A percentile compares a stretch with the other conserved stretches of the same genome.
phyloP scores from a whole-genome alignment of 2,329 filamentous ascomycete genomes.

The Aciculosporium take region DNA sequence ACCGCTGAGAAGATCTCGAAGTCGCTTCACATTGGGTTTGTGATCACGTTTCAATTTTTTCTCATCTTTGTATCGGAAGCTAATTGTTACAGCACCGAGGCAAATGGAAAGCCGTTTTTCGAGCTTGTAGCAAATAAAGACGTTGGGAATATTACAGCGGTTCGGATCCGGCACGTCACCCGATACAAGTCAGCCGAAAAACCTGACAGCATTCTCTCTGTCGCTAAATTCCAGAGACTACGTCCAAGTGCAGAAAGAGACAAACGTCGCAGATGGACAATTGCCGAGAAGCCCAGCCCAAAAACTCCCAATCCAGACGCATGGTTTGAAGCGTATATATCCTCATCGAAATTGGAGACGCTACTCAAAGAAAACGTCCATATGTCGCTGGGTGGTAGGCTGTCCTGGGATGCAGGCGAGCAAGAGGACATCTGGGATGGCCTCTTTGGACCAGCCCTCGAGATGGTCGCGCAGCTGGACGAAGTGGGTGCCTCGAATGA shows the following conservation, averaged over 20 bases:
- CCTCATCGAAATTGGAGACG: constrained; percentile 10
- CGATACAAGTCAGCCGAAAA: constrained; percentile 9
- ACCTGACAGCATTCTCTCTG: constrained; percentile 10
- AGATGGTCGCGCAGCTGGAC: constrained; percentile 20
- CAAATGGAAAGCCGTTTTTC: constrained; percentile 10
- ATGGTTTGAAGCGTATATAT: constrained; percentile 18
- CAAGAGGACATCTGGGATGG: constrained; percentile 12
- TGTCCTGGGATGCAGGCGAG: constrained; percentile 13
- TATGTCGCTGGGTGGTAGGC: constrained; percentile 14
- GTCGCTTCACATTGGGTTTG: constrained; percentile 14
- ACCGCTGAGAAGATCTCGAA: constrained; percentile 13
- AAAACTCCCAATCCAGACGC: background rate
- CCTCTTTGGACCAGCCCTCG: constrained; percentile 16
- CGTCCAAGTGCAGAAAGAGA: background rate
- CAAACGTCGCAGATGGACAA: constrained; percentile 5
- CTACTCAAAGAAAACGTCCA: constrained; percentile 13
- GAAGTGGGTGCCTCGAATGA: constrained; percentile 15
- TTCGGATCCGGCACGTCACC: constrained; percentile 12
- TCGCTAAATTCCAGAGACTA: constrained; percentile 13
- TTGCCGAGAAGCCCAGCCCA: background rate
- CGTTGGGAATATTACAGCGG: constrained; percentile 8
- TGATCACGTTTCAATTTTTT: background rate
- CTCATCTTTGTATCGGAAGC: background rate
- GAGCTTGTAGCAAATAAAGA: constrained; percentile 5
- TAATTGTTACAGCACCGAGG: constrained; percentile 6